Evolutionary conservation across 805 yeast genomes (phyloP), one percentile per base, ranked within the genome.

Genomic region (Vanderwaltozyma yarrowii): DNA sequence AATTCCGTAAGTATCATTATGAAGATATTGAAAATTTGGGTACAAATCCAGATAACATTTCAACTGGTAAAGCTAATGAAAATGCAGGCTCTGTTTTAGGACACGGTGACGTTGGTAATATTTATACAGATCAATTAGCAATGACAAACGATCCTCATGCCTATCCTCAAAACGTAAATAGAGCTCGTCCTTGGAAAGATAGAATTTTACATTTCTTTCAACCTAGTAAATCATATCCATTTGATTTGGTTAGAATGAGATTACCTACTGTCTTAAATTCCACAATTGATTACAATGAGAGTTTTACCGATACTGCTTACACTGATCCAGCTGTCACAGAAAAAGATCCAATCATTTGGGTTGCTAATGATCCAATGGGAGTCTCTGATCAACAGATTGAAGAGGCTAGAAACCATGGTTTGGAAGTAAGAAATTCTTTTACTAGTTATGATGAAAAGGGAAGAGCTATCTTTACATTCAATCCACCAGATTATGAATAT

Each of bases 301-400:
- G 50, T 15, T 64, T 54, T 33, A 36, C 56, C 30, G 54, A 56
- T 5, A 38, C 50, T 7, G 63, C 67, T 1, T 56, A 52, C 42
- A 48, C 51, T 13, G 56, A 55, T 23, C 58, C 62, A 15, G 43
- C 46, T 31, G 58, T 56, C 11, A 42, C 43, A 14, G 58, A 52
- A 32, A 44, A 45, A 21, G 56, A 47, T 28, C 84, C 86, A 23
- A 70, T 71, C 40, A 64, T 80, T 35, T 83, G 94, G 94, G 64
- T 81, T 44, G 76, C 81, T 31, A 71, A 65, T 46, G 94, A 83
- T 58, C 64, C 71, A 5, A 61, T 76, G 65, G 89, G 92, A 5
- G 66, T 83, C 38, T 71, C 83, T 14, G 70, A 70, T 35, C 67
- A 70, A 40, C 78, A 80, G 52, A 70, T 77, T 44, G 64, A 63